phyloP scores from a whole-genome alignment of 345 rosid species.

The Aquilaria malaccensis region DNA sequence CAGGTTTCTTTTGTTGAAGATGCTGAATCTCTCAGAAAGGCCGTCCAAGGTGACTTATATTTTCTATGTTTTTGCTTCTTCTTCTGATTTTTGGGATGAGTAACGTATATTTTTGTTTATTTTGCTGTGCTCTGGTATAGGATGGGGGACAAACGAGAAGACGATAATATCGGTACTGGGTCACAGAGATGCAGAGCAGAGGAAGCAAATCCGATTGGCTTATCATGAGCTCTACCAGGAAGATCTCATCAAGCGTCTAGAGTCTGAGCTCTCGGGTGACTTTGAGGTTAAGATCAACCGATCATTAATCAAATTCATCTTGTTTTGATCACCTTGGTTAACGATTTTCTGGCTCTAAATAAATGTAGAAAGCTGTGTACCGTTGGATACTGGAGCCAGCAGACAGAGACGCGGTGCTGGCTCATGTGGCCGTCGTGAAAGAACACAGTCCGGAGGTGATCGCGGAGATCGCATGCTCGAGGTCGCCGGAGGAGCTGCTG shows the following conservation, averaged over 20 bases:
- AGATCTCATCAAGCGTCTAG: constrained; percentile 53
- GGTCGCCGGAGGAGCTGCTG: constrained; percentile 59
- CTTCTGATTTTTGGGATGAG: background rate
- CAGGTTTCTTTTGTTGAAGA: constrained; percentile 31
- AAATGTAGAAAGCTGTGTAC: constrained; percentile 41
- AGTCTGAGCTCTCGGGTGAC: constrained; percentile 54
- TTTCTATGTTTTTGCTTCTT: background rate
- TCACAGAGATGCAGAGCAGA: constrained; percentile 47
- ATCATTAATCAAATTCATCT: background rate
- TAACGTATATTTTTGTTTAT: background rate
- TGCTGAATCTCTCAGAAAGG: constrained; percentile 36
- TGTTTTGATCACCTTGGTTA: background rate
- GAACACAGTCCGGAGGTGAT: constrained; percentile 28
- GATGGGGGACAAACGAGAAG: constrained; percentile 57
- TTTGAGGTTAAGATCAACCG: constrained; percentile 23
- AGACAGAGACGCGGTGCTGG: constrained; percentile 54
- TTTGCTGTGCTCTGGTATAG: constrained; percentile 11
- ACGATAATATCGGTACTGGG: constrained; percentile 34
- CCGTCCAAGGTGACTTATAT: constrained; percentile 24
- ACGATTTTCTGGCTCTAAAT: background rate
- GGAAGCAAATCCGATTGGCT: constrained; percentile 44
- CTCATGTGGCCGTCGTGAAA: constrained; percentile 41
- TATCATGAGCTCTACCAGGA: constrained; percentile 35
- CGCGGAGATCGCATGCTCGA: constrained; percentile 40
- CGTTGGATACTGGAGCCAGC: constrained; percentile 54